These are phyloP conservation scores for Podila epigama DNA, from an alignment of 192 early-diverging fungal species.

Conservation along the genomic window DNA sequence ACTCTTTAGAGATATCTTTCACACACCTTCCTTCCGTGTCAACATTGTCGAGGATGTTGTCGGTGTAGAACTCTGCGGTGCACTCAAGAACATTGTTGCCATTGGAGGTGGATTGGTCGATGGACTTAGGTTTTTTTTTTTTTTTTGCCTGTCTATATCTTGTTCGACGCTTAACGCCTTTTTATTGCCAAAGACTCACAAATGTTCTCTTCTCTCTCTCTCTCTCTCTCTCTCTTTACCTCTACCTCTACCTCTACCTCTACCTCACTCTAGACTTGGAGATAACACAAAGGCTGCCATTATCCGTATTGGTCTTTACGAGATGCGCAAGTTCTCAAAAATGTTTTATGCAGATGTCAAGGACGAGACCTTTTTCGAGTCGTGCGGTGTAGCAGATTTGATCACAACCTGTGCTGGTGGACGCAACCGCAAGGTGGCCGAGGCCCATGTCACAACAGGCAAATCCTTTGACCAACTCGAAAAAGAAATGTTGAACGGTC, in stretches of 20 bases:
- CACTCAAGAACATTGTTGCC: constrained; percentile 95
- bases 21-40: constrained; percentile 89
- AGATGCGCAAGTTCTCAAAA: constrained; percentile 92
- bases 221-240: background rate
- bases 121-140: constrained; percentile 67
- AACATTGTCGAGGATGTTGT: constrained; percentile 81
- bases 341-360: constrained; percentile 78
- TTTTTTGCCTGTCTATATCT: background rate
- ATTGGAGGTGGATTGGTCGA: constrained; percentile 94
- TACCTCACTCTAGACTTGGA: constrained; percentile 56
- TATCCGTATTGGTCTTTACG: constrained; percentile 90
- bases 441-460: constrained; percentile 86
- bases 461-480: constrained; percentile 91
- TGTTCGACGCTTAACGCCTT: too few species aligned
- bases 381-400: constrained; percentile 93
- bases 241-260: background rate
- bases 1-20: constrained; percentile 78
- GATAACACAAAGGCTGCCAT: constrained; percentile 98
- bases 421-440: constrained; percentile 89
- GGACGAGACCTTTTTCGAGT: constrained; percentile 94
- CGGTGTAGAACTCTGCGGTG: constrained; percentile 97
- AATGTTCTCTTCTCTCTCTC: background rate
- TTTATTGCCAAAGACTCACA: background rate
- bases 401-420: constrained; percentile 96
- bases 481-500: constrained; percentile 89